These are phyloP conservation scores for Pittosporum tobira DNA, from an alignment of 129 eudicot genomes.

Conservation along the genomic window DNA sequence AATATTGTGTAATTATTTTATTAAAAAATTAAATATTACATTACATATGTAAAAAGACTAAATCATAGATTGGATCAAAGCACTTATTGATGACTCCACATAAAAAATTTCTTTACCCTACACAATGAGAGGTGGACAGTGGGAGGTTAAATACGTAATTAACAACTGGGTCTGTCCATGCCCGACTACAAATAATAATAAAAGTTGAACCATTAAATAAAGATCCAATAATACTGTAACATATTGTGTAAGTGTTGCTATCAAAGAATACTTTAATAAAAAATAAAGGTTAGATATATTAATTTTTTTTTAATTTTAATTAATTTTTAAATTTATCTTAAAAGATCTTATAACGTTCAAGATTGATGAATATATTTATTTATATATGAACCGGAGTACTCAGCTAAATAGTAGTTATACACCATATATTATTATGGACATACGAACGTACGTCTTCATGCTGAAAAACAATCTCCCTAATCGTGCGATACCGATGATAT, in stretches of 20 bases:
- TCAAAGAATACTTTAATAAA: constrained; percentile 5
- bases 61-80: no score
- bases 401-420: no score
- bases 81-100: background rate
- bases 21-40: no score
- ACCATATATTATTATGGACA: background rate
- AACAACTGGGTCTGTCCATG: constrained; percentile 5
- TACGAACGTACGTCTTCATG: background rate
- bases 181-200: background rate
- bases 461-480: background rate
- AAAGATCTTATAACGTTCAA: no score
- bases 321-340: no score
- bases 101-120: constrained; percentile 1
- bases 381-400: no score
- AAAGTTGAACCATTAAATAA: background rate
- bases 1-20: no score
- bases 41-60: no score
- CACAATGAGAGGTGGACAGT: constrained; percentile 6
- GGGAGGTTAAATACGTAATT: constrained; percentile 3
- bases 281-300: no score
- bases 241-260: constrained; percentile 4
- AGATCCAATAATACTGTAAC: background rate
- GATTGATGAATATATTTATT: no score
- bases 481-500: constrained; percentile 4
- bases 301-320: no score